Base-by-base conservation (phyloP, 805 yeast species). In the Sugiyamaella boreocaroliniensis region DNA sequence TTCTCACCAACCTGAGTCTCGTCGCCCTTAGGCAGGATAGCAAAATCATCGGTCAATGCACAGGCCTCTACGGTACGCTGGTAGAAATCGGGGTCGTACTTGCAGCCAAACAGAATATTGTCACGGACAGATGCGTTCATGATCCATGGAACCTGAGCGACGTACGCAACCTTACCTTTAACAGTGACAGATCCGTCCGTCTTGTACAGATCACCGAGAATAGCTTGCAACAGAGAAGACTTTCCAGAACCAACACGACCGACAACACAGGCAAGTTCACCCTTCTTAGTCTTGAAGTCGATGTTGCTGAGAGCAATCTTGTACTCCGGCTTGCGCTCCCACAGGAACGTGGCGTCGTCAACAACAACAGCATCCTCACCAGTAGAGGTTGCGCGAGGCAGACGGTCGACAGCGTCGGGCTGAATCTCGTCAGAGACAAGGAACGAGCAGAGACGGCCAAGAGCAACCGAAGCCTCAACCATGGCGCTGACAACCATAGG, bases 241-340 rank as follows among this genome's bases (percentile, higher is more conserved):
- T 90, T 90, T 57, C 97, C 98, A 34, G 85, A 73, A 26, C 97
- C 98, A 51, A 90, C 97, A 58, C 78, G 82, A 41, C 97, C 97
- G 47, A 90, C 92, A 60, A 90, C 76, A 73, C 97, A 90, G 49
- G 82, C 79, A 55, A 90, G 74, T 54, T 86, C 84, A 51, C 96
- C 96, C 68, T 89, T 89, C 55, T 72, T 77, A 8, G 92, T 89
- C 40, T 62, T 67, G 56, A 86, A 81, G 63, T 83, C 80, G 49
- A 88, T 80, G 62, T 83, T 71, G 53, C 78, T 80, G 64, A 92
- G 75, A 1, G 89, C 93, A 41, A 61, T 59, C 40, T 58, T 64
- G 50, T 82, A 40, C 34, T 51, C 57, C 54, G 87, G 75, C 53
- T 81, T 83, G 16, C 93, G 92, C 69, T 87, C 95, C 74, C 73